A percentile compares a stretch with the other conserved stretches of the same genome.
These are phyloP conservation scores for Botrytis paeoniae DNA, from an alignment of 2,329 filamentous ascomycete species.

Conservation along the genomic window DNA sequence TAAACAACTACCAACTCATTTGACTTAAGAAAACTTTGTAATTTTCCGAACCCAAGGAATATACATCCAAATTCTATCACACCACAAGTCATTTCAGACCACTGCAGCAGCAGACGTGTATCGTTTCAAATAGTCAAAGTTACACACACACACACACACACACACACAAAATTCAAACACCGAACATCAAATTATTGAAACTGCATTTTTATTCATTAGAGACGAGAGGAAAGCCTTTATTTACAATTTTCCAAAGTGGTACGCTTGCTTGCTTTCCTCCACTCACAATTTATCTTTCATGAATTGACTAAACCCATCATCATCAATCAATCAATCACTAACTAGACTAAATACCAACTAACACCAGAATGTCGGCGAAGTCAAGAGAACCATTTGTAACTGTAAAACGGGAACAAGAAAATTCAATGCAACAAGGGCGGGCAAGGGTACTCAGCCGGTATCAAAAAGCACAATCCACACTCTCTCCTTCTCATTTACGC, in stretches of 20 bases:
- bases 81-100: background rate
- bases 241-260: constrained; percentile 20
- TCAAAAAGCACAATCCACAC: constrained; percentile 17
- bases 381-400: constrained; percentile 19
- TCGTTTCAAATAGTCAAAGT: background rate
- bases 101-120: background rate
- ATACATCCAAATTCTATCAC: no score
- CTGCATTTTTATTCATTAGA: constrained; percentile 8
- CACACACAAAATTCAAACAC: background rate
- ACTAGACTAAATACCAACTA: constrained; percentile 16
- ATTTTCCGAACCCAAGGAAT: background rate
- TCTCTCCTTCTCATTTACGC: constrained; percentile 8
- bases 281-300: constrained; percentile 16
- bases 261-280: constrained; percentile 15
- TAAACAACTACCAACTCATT: background rate
- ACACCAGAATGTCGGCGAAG: constrained; percentile 19
- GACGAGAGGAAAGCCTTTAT: constrained; percentile 12
- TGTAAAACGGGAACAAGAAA: constrained; percentile 21
- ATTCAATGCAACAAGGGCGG: constrained; percentile 19
- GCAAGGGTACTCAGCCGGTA: constrained; percentile 22
- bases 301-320: background rate
- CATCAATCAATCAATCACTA: constrained; percentile 15
- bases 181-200: background rate
- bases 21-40: no score
- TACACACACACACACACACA: background rate